These are phyloP conservation scores for Botryosphaeria dothidea DNA, from an alignment of 2,329 filamentous ascomycete genomes.

Conservation along the genomic window DNA sequence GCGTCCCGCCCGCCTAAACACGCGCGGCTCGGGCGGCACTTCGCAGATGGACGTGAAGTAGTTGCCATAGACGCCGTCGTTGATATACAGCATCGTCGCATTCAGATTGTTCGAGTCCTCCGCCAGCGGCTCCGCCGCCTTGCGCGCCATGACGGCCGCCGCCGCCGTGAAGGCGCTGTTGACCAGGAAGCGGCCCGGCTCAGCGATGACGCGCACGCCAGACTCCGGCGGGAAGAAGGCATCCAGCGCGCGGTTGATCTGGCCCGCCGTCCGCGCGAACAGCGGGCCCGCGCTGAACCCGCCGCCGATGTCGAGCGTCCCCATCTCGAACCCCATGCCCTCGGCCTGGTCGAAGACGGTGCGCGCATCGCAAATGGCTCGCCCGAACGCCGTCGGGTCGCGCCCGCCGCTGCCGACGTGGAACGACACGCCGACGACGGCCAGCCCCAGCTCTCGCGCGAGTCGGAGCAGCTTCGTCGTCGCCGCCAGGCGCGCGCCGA, in stretches of 20 bases:
- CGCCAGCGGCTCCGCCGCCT: slow-evolving; percentile 70
- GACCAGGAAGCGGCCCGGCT: slow-evolving; percentile 91
- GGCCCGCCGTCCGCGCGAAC: slow-evolving; percentile 13
- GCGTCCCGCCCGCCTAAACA: slow-evolving; percentile 62
- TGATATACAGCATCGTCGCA: slow-evolving; percentile 91
- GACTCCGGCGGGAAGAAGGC: slow-evolving; percentile 70
- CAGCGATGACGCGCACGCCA: slow-evolving; percentile 78
- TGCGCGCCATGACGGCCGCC: slow-evolving; percentile 87
- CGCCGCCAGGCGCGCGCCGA: slow-evolving; percentile 80
- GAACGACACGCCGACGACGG: slow-evolving; percentile 89
- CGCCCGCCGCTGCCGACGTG: slow-evolving; percentile 94
- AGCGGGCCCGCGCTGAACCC: slow-evolving; percentile 89
- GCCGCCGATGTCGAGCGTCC: slow-evolving; percentile 85
- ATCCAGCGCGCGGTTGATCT: slow-evolving; percentile 66
- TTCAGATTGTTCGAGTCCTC: slow-evolving; percentile 56
- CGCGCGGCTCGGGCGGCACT: slow-evolving; percentile 77
- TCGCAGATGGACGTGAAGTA: slow-evolving; percentile 98
- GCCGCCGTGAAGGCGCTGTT: slow-evolving; percentile 85
- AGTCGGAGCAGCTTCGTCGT: slow-evolving; percentile 71
- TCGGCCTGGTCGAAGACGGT: slow-evolving; percentile 78
- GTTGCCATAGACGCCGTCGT: slow-evolving; percentile 93
- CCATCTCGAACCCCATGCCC: slow-evolving; percentile 70
- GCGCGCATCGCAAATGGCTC: slow-evolving; percentile 84
- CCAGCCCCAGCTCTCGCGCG: slow-evolving; percentile 74
- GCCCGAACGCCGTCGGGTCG: slow-evolving; percentile 78